Evolutionary conservation across 2,329 filamentous ascomycete genomes (phyloP).

Genomic region (Arthrinium phaeospermum): DNA sequence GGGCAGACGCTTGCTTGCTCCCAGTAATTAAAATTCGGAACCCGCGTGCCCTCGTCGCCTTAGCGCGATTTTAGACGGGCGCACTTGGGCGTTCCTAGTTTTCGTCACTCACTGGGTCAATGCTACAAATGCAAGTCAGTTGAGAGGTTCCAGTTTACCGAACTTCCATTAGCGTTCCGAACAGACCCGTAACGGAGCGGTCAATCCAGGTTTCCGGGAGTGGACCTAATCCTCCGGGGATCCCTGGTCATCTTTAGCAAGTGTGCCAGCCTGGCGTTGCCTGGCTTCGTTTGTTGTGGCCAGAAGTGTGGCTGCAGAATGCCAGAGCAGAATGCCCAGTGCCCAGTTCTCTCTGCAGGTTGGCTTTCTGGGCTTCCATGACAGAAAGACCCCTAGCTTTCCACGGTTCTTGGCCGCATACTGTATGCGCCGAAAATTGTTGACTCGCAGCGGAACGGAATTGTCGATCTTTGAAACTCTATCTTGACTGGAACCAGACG

Average conservation of each 20-base stretch:
- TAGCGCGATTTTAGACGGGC: neutral
- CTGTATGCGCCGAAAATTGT: neutral
- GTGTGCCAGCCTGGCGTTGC: neutral
- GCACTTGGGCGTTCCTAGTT: neutral
- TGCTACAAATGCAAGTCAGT: neutral
- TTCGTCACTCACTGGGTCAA: constrained; percentile 6
- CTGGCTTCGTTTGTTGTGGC: neutral
- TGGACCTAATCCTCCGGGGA: neutral
- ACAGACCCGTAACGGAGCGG: constrained; percentile 1
- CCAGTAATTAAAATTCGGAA: neutral
- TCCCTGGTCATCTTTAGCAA: neutral
- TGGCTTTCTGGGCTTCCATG: neutral
- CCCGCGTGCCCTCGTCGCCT: neutral
- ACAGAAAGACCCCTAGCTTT: neutral
- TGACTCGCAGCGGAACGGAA: constrained; percentile 15
- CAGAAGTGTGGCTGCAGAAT: neutral
- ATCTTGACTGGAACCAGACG: constrained; percentile 15
- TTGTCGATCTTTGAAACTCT: constrained; percentile 5
- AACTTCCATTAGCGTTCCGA: constrained; percentile 7
- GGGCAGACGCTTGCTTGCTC: constrained; percentile 5
- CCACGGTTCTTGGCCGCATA: neutral
- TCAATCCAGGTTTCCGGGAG: constrained; percentile 4
- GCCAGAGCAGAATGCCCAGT: neutral
- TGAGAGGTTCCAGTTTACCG: constrained; percentile 2
- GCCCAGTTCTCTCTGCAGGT: neutral